Evolutionary conservation across 331 rosid genomes (phyloP).

Genomic region (Malus hybrid): DNA sequence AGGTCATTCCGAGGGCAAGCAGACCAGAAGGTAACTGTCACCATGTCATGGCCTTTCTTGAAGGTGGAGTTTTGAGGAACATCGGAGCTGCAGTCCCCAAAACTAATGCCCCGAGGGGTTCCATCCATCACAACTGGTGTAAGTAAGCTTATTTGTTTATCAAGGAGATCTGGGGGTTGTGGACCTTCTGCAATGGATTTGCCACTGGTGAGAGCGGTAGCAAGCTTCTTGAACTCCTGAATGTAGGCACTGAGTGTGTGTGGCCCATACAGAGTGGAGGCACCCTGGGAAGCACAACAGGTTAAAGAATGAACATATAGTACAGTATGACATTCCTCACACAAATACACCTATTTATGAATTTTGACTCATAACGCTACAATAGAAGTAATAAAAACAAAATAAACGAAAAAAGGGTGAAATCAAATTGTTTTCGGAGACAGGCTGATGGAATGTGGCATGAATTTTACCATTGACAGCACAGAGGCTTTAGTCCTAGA

Average conservation of each 20-base stretch:
- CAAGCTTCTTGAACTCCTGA: slow-evolving; percentile 88
- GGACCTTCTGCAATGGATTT: slow-evolving; percentile 52
- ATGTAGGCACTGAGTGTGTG: slow-evolving; percentile 78
- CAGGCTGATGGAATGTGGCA: too few species aligned
- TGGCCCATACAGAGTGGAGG: slow-evolving; percentile 84
- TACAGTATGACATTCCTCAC: background rate
- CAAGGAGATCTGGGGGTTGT: slow-evolving; percentile 77
- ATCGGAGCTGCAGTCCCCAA: slow-evolving; percentile 63
- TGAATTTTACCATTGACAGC: background rate
- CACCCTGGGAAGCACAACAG: slow-evolving; percentile 48
- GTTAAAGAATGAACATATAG: background rate
- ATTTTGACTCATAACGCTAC: background rate
- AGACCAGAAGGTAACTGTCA: slow-evolving; percentile 61
- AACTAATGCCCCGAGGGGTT: slow-evolving; percentile 49
- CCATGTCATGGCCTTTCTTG: slow-evolving; percentile 47
- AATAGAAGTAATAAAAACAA: background rate
- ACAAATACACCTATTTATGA: background rate
- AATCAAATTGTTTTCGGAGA: background rate
- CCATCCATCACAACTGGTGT: slow-evolving; percentile 69
- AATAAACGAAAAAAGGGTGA: background rate
- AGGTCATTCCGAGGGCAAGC: slow-evolving; percentile 91
- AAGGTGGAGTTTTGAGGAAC: slow-evolving; percentile 63
- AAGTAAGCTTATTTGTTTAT: slow-evolving; percentile 66
- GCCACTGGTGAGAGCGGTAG: slow-evolving; percentile 37
- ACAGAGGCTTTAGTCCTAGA: background rate